Conservation (phyloP, 805 yeast genomes). For the Candida sithepensis region DNA sequence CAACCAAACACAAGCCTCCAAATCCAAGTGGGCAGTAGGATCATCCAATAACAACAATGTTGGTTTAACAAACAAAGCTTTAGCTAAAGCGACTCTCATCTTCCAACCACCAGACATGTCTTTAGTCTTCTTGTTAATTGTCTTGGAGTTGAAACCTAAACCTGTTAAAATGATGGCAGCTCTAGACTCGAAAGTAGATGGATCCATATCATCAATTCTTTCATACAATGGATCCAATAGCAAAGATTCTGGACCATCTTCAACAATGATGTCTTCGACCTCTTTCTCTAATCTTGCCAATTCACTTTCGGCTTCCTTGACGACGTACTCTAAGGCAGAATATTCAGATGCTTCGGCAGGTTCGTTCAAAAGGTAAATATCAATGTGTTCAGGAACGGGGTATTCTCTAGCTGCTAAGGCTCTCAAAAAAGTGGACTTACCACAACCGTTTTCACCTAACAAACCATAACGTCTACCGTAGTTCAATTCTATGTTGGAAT, state of each 20-base stretch:
- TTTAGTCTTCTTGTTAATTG: conserved; percentile 90
- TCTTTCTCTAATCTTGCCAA: conserved; percentile 85
- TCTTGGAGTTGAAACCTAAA: conserved; percentile 87
- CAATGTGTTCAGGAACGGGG: conserved; percentile 90
- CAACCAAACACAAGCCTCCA: conserved; percentile 99
- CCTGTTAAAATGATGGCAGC: conserved; percentile 95
- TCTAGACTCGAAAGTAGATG: conserved; percentile 91
- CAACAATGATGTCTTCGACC: conserved; percentile 84
- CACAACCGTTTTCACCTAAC: conserved; percentile 98
- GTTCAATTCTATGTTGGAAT: conserved; percentile 87
- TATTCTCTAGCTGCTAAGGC: conserved; percentile 94
- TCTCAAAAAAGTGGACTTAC: conserved; percentile 92
- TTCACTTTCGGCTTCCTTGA: conserved; percentile 92
- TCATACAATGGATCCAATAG: conserved; percentile 86
- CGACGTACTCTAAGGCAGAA: conserved; percentile 94
- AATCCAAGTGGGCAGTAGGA: conserved; percentile 98
- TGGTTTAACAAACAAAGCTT: conserved; percentile 97
- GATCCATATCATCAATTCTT: conserved; percentile 94
- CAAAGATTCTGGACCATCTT: conserved; percentile 92
- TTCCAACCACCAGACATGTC: conserved; percentile 99
- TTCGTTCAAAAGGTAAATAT: conserved; percentile 90
- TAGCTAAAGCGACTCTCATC: conserved; percentile 98
- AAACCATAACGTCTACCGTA: conserved; percentile 97
- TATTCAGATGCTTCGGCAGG: conserved; percentile 94
- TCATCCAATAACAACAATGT: conserved; percentile 92